phyloP scores from a whole-genome alignment of 352 stramenopile species.

The Phytophthora litchii region DNA sequence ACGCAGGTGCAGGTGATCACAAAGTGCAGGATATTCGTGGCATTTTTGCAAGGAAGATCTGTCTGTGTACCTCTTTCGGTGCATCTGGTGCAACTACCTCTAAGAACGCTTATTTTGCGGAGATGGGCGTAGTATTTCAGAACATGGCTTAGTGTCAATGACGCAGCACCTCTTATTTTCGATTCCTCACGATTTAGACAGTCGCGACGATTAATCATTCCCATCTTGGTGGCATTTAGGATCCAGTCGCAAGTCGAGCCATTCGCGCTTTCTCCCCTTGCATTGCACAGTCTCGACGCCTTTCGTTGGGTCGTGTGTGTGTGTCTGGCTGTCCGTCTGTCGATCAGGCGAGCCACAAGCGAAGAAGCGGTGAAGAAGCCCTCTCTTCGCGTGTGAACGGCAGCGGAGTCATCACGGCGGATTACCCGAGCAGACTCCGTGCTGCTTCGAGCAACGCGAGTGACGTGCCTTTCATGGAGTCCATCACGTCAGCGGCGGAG shows the following conservation, averaged over 20 bases:
- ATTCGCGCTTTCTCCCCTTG: constrained; percentile 15
- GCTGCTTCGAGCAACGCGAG: constrained; percentile 35
- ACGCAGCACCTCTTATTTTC: background rate
- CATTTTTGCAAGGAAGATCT: background rate
- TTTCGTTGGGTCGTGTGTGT: constrained; percentile 19
- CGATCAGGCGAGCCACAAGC: constrained; percentile 27
- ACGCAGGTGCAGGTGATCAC: too few species aligned
- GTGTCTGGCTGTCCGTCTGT: constrained; percentile 22
- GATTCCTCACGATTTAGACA: constrained; percentile 15
- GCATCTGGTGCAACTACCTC: constrained; percentile 3
- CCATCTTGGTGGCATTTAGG: constrained; percentile 18
- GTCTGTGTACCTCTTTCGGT: constrained; percentile 7
- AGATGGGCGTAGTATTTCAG: constrained; percentile 4
- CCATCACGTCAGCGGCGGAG: constrained; percentile 27
- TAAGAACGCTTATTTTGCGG: constrained; percentile 15
- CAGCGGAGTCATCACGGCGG: constrained; percentile 19
- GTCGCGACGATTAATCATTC: constrained; percentile 11
- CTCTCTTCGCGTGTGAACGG: constrained; percentile 21
- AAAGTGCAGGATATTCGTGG: too few species aligned
- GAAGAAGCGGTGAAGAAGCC: constrained; percentile 35
- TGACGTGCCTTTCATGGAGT: constrained; percentile 45
- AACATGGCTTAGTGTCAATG: background rate
- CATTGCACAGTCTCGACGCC: constrained; percentile 12
- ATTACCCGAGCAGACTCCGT: constrained; percentile 10
- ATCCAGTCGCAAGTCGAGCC: constrained; percentile 2